Percentiles rank a stretch among this genome's conserved stretches.
These are phyloP conservation scores for Knoxdaviesia proteae DNA, from an alignment of 2,329 filamentous ascomycete genomes.

Conservation along the genomic window DNA sequence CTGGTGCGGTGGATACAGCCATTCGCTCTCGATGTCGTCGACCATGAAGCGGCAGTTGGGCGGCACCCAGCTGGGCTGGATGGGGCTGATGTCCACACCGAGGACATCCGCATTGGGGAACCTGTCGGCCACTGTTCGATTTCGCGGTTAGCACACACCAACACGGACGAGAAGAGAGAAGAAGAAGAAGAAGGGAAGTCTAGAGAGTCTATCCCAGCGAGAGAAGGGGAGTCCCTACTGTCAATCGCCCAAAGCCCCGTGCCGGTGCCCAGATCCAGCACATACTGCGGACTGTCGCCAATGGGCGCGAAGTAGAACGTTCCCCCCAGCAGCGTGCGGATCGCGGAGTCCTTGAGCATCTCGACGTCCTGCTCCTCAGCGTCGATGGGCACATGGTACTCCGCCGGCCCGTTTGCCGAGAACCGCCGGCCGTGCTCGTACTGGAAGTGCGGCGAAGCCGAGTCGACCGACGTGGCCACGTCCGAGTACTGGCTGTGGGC, in stretches of 20 bases:
- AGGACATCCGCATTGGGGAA: conserved; percentile 24
- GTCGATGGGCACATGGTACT: conserved; percentile 39
- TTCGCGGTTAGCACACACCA: conserved; percentile 9
- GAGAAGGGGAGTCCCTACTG: conserved; percentile 11
- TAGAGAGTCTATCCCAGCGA: not conserved
- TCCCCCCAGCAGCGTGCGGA: conserved; percentile 24
- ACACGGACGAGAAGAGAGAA: not conserved
- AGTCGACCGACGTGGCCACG: conserved; percentile 13
- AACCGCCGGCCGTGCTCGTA: conserved; percentile 38
- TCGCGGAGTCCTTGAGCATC: conserved; percentile 34
- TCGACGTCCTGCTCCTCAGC: conserved; percentile 36
- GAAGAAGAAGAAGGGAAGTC: not conserved
- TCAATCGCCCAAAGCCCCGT: conserved; percentile 40
- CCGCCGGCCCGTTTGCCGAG: conserved; percentile 30
- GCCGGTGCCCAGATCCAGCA: conserved; percentile 37
- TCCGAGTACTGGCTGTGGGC: too few relatives aligned
- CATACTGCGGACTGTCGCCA: conserved; percentile 21
- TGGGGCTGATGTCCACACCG: conserved; percentile 36
- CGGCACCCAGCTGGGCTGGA: conserved; percentile 32
- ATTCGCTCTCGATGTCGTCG: conserved; percentile 35
- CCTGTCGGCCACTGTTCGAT: conserved; percentile 13
- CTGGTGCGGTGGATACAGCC: conserved; percentile 26
- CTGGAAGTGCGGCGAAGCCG: conserved; percentile 25
- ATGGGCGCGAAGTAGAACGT: conserved; percentile 32
- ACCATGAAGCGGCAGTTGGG: conserved; percentile 34